Conservation (phyloP, 1,139 yeast genomes). For the Ogataea hybrid region DNA sequence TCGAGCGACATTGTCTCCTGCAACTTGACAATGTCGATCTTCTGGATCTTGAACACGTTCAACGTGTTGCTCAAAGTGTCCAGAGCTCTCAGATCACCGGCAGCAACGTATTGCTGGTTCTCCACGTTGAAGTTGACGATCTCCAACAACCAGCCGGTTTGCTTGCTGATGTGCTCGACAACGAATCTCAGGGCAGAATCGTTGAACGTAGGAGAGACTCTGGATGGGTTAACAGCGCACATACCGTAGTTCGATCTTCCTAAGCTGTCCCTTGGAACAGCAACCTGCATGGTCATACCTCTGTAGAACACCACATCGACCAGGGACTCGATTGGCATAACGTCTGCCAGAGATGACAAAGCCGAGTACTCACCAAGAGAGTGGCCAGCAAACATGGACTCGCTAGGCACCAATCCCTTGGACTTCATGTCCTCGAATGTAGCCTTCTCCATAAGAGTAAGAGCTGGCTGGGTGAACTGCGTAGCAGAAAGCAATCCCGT, state of each 20-base stretch:
- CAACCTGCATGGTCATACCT: slow-evolving; percentile 99
- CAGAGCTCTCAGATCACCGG: slow-evolving; percentile 95
- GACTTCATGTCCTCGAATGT: slow-evolving; percentile 96
- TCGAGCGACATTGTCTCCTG: slow-evolving; percentile 81
- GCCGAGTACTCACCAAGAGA: slow-evolving; percentile 99
- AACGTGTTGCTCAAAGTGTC: slow-evolving; percentile 92
- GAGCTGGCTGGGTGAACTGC: slow-evolving; percentile 98
- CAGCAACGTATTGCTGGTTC: slow-evolving; percentile 97
- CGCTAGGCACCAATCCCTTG: slow-evolving; percentile 92
- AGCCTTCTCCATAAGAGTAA: slow-evolving; percentile 99
- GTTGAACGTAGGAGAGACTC: slow-evolving; percentile 83
- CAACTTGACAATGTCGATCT: slow-evolving; percentile 87
- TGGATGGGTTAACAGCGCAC: slow-evolving; percentile 97
- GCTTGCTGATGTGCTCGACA: slow-evolving; percentile 79
- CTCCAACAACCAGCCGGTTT: slow-evolving; percentile 92
- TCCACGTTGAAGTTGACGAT: slow-evolving; percentile 98
- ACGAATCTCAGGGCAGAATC: slow-evolving; percentile 95
- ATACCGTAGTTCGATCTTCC: slow-evolving; percentile 99
- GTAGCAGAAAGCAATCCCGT: slow-evolving; percentile 97
- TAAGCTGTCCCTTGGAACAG: slow-evolving; percentile 91
- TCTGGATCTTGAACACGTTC: slow-evolving; percentile 89
- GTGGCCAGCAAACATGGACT: slow-evolving; percentile 97
- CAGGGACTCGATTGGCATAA: slow-evolving; percentile 96
- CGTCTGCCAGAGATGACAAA: slow-evolving; percentile 93
- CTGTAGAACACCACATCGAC: slow-evolving; percentile 99